Evolutionary conservation across 768 basidiomycete species (phyloP), one percentile per base, ranked within the genome.

Genomic region (Suillus decipiens): DNA sequence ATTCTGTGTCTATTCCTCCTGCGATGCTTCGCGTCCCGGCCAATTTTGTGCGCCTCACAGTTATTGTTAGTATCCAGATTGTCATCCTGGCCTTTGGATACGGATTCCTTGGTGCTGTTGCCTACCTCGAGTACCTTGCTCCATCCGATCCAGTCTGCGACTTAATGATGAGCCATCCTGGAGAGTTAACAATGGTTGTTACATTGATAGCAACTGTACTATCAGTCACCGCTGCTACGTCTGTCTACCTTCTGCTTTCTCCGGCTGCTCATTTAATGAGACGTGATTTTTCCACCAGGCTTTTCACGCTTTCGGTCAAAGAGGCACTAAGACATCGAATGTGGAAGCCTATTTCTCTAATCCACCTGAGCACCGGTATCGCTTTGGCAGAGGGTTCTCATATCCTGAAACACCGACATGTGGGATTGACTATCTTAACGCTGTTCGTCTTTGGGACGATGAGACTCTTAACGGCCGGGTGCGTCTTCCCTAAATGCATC

Each of bases 271-370:
- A 17, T 51, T 53, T 3, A 45, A 17, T 17, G 31, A 33, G 5
- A 33, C 4, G 24, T 24, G 8, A 19, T 33, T 53, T 17, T 58
- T 48, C 8, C 9, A 15, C 9, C 4, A 65, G 66, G 1, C 60
- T 19, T 39, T 63, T 65, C 33, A 36, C 61, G 1, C 11, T 58
- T 0, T 61, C 66, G 2, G 28, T 67, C 36, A 66, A 53, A n/a
- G 60, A 67, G 55, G 64, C 60, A 4, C 42, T 67, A 39, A 43
- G 56, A 14, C 61, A 65, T 41, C 59, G 66, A 12, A 61, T 67
- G 62, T 57, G 51, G 34, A 15, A 55, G 5, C 60, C 62, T 2
- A 66, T 66, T 22, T 66, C 67, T 11, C 28, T 63, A 34, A 39
- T 61, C 11, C 5, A 42, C 17, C 37, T 67, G 11, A 48, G 45